Evolutionary conservation across 495 filamentous ascomycete genomes (phyloP).

Genomic region (Massariosphaeria phaeospora): DNA sequence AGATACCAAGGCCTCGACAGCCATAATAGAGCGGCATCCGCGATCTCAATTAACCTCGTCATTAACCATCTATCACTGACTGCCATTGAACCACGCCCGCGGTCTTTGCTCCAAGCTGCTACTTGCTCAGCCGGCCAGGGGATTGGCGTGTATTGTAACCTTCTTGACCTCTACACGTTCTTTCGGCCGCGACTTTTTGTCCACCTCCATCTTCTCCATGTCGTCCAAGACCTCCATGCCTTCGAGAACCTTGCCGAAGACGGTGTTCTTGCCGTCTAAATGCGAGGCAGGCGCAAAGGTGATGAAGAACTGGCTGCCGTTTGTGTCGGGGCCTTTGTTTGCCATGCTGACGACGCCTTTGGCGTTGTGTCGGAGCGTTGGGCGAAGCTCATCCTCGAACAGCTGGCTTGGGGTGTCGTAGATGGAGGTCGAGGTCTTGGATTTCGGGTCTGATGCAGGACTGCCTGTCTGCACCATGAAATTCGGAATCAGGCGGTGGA

Average conservation of each 20-base stretch:
- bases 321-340: slow-evolving; percentile 74
- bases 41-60: not conserved
- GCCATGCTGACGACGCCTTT: slow-evolving; percentile 92
- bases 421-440: slow-evolving; percentile 81
- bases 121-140: slow-evolving; percentile 56
- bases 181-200: slow-evolving; percentile 84
- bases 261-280: slow-evolving; percentile 88
- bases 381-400: slow-evolving; percentile 91
- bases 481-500: slow-evolving; percentile 78
- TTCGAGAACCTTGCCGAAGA: slow-evolving; percentile 82
- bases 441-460: slow-evolving; percentile 53
- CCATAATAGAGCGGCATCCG: slow-evolving; percentile 8
- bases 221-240: slow-evolving; percentile 62
- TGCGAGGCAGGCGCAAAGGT: slow-evolving; percentile 80
- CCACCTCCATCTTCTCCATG: slow-evolving; percentile 72
- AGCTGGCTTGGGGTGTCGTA: slow-evolving; percentile 56
- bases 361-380: slow-evolving; percentile 76
- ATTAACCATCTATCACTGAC: too few species aligned
- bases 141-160: slow-evolving; percentile 91
- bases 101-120: too few species aligned
- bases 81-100: too few species aligned
- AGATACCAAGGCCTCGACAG: slow-evolving; percentile 30
- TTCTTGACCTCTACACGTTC: slow-evolving; percentile 62
- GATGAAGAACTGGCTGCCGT: slow-evolving; percentile 94
- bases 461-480: slow-evolving; percentile 94